phyloP scores from a whole-genome alignment of 1,284 basidiomycete species.

The Boletellus deceptivus region DNA sequence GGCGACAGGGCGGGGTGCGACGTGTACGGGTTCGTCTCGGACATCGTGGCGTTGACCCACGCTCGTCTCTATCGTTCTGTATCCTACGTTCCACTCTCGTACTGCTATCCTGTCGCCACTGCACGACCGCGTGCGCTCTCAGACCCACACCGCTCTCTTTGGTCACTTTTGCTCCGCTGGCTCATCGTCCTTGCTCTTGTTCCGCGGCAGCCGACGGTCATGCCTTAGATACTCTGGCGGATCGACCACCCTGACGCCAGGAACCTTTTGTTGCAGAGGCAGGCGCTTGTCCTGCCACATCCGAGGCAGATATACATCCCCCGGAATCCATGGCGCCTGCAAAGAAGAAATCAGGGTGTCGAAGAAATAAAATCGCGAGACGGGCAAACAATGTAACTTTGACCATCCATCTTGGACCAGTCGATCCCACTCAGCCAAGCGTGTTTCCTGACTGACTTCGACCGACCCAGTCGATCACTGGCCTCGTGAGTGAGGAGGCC shows the following conservation, averaged over 20 bases:
- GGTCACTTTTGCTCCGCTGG: neutral
- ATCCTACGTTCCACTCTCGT: too few species aligned
- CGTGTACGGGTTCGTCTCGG: conserved; percentile 64
- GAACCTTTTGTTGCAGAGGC: conserved; percentile 20
- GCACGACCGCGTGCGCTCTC: conserved; percentile 63
- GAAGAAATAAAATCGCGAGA: conserved; percentile 7
- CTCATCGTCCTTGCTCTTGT: conserved; percentile 4
- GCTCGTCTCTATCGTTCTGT: neutral
- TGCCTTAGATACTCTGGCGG: conserved; percentile 33
- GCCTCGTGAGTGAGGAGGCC: conserved; percentile 40
- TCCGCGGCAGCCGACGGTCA: conserved; percentile 32
- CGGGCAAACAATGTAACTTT: conserved; percentile 42
- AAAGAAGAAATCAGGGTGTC: neutral
- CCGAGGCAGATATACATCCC: conserved; percentile 11
- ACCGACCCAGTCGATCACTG: conserved; percentile 39
- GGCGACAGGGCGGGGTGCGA: conserved; percentile 59
- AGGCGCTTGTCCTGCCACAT: conserved; percentile 28
- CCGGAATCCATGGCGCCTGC: conserved; percentile 35
- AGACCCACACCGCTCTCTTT: conserved; percentile 39
- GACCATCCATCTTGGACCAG: conserved; percentile 43
- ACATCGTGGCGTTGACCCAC: conserved; percentile 13
- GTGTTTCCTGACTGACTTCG: conserved; percentile 35
- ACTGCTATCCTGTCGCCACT: too few species aligned
- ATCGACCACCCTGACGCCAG: conserved; percentile 19
- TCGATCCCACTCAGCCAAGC: conserved; percentile 41